Evolutionary conservation across 1,284 basidiomycete genomes (phyloP).

Genomic region (Rhodotorula sp.): DNA sequence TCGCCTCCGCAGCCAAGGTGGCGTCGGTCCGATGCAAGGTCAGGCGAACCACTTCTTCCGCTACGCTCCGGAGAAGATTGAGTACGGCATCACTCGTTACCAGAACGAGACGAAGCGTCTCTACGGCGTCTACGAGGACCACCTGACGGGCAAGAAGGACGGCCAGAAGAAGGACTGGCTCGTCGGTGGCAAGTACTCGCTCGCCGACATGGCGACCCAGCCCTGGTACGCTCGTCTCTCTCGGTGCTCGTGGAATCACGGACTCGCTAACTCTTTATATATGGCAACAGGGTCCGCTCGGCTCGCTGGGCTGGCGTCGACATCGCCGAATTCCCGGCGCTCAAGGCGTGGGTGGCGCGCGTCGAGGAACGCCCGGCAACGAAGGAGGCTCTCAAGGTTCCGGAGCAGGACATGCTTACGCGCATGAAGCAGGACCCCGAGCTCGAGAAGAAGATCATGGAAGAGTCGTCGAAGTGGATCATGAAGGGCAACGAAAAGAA

Average conservation of each 20-base stretch:
- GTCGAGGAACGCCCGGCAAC: slow-evolving; percentile 32
- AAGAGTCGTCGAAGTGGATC: slow-evolving; percentile 18
- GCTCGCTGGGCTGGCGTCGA: slow-evolving; percentile 32
- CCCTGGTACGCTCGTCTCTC: slow-evolving; percentile 15
- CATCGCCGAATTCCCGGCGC: slow-evolving; percentile 23
- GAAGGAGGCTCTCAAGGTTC: slow-evolving; percentile 25
- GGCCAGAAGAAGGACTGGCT: slow-evolving; percentile 30
- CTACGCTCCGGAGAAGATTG: slow-evolving; percentile 41
- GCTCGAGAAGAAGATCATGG: slow-evolving; percentile 16
- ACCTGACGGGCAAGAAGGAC: slow-evolving; percentile 31
- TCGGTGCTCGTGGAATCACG: too few relatives aligned
- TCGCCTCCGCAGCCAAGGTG: slow-evolving; percentile 27
- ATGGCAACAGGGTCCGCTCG: slow-evolving; percentile 14
- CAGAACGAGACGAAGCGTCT: slow-evolving; percentile 38
- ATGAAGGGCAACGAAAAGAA: slow-evolving; percentile 13
- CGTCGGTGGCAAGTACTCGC: slow-evolving; percentile 36
- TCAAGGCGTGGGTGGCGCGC: slow-evolving; percentile 31
- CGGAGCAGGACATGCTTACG: slow-evolving; percentile 18
- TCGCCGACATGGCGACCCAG: slow-evolving; percentile 36
- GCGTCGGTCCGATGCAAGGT: slow-evolving; percentile 31
- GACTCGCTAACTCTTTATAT: background rate
- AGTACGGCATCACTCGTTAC: slow-evolving; percentile 33
- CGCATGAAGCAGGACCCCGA: slow-evolving; percentile 19
- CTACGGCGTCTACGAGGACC: slow-evolving; percentile 32
- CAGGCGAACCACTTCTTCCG: slow-evolving; percentile 40